These are phyloP conservation scores for Melanomma pulvis-pyrius DNA, from an alignment of 495 filamentous ascomycete species.

Conservation along the genomic window DNA sequence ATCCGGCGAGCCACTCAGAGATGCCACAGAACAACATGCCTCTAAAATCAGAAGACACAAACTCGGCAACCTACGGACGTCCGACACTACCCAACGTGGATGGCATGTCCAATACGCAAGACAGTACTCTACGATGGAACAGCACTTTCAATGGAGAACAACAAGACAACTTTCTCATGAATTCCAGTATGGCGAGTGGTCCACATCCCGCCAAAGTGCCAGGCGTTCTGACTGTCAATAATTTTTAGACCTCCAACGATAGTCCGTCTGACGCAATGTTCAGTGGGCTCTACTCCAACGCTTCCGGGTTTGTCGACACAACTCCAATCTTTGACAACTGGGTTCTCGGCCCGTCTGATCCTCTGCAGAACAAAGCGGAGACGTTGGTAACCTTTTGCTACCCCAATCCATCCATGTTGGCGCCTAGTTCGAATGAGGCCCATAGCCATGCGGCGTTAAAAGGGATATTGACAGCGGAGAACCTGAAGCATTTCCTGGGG, in stretches of 20 bases:
- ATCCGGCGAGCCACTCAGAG: constrained; percentile 8
- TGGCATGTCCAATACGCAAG: constrained; percentile 26
- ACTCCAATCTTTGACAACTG: constrained; percentile 40
- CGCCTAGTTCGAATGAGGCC: constrained; percentile 14
- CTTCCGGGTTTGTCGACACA: constrained; percentile 36
- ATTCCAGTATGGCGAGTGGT: constrained; percentile 38
- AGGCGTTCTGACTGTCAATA: constrained; percentile 34
- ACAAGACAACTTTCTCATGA: constrained; percentile 33
- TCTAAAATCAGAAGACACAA: constrained; percentile 28
- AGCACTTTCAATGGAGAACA: constrained; percentile 17
- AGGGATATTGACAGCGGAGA: constrained; percentile 58
- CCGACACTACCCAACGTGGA: constrained; percentile 34
- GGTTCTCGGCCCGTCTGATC: constrained; percentile 41
- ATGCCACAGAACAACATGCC: constrained; percentile 31
- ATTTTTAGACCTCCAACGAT: constrained; percentile 33
- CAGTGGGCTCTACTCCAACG: constrained; percentile 40
- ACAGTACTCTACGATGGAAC: constrained; percentile 24
- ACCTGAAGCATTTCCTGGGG: constrained; percentile 64
- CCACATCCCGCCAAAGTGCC: constrained; percentile 30
- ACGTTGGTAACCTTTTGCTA: constrained; percentile 55
- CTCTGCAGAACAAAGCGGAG: constrained; percentile 43
- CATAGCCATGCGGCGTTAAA: constrained; percentile 45
- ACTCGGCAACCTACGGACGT: constrained; percentile 23
- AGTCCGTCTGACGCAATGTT: constrained; percentile 43
- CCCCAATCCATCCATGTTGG: constrained; percentile 44